phyloP scores from a whole-genome alignment of 2,329 filamentous ascomycete genomes.

The Dactylonectria macrodidyma region DNA sequence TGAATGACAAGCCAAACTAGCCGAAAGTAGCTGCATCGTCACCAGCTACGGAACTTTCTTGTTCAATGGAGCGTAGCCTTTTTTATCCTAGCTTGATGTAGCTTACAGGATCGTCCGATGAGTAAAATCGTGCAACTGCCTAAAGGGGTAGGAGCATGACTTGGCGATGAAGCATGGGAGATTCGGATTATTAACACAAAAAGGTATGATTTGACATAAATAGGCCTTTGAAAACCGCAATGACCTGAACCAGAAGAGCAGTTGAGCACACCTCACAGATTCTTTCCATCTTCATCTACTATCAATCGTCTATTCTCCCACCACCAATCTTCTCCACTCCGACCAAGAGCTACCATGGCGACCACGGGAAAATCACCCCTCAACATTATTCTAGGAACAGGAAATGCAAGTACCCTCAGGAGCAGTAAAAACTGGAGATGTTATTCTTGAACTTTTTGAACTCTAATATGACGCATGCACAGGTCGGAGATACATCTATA shows the following conservation, averaged over 20 bases:
- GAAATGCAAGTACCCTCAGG: conserved; percentile 23
- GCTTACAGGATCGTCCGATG: neutral
- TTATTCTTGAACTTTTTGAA: rapidly evolving
- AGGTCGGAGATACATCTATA: conserved; percentile 43
- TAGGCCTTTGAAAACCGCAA: neutral
- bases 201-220: neutral
- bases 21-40: too few species aligned
- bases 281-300: neutral
- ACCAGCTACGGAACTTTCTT: too few species aligned
- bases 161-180: conserved; percentile 9
- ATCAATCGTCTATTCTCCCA: neutral
- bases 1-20: too few species aligned
- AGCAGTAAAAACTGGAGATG: rapidly evolving
- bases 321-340: neutral
- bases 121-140: conserved; percentile 17
- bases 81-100: neutral
- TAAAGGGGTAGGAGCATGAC: conserved; percentile 30
- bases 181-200: neutral
- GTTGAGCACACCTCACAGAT: neutral
- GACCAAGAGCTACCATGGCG: conserved; percentile 16
- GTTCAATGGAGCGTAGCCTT: too few species aligned
- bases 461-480: neutral
- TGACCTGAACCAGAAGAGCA: neutral
- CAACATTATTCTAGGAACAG: conserved; percentile 38
- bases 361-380: conserved; percentile 17